Conservation (phyloP, 1,284 basidiomycete genomes). For the Moesziomyces parantarcticus region DNA sequence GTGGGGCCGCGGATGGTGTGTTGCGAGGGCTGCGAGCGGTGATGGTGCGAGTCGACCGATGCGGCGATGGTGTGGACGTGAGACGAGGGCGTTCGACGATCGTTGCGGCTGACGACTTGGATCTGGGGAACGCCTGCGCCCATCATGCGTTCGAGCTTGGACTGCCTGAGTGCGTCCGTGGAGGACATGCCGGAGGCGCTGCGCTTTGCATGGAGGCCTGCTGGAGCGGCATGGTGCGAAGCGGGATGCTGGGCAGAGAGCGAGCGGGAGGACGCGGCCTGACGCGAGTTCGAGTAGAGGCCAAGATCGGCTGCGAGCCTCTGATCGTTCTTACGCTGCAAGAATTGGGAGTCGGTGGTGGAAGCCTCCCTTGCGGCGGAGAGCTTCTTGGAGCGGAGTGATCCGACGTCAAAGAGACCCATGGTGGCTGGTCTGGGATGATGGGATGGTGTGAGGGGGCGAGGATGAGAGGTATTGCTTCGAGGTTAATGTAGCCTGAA, state of each 20-base stretch:
- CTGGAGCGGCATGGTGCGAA: background rate
- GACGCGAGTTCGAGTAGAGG: slow-evolving; percentile 15
- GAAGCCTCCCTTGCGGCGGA: slow-evolving; percentile 12
- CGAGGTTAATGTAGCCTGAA: too few relatives aligned
- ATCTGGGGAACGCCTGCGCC: slow-evolving; percentile 45
- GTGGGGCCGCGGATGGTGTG: slow-evolving; percentile 8
- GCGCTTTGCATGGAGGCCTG: slow-evolving; percentile 14
- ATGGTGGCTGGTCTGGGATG: slow-evolving; percentile 4
- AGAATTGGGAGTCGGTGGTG: slow-evolving; percentile 3
- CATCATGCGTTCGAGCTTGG: slow-evolving; percentile 59
- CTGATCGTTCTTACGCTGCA: slow-evolving; percentile 25
- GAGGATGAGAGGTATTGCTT: too few relatives aligned
- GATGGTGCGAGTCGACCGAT: slow-evolving; percentile 16
- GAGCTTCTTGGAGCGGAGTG: slow-evolving; percentile 30
- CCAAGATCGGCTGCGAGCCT: slow-evolving; percentile 16
- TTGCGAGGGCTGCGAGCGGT: slow-evolving; percentile 7
- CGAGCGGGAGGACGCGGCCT: slow-evolving; percentile 25
- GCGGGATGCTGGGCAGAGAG: slow-evolving; percentile 28
- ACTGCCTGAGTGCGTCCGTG: slow-evolving; percentile 25
- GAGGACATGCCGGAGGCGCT: slow-evolving; percentile 27
- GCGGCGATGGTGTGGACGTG: slow-evolving; percentile 5
- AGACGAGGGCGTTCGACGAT: slow-evolving; percentile 19
- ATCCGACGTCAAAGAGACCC: slow-evolving; percentile 50
- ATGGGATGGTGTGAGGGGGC: background rate
- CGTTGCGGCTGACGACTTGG: slow-evolving; percentile 33